Base-by-base conservation (phyloP, 768 basidiomycete species). In the Auricularia heimuer region DNA sequence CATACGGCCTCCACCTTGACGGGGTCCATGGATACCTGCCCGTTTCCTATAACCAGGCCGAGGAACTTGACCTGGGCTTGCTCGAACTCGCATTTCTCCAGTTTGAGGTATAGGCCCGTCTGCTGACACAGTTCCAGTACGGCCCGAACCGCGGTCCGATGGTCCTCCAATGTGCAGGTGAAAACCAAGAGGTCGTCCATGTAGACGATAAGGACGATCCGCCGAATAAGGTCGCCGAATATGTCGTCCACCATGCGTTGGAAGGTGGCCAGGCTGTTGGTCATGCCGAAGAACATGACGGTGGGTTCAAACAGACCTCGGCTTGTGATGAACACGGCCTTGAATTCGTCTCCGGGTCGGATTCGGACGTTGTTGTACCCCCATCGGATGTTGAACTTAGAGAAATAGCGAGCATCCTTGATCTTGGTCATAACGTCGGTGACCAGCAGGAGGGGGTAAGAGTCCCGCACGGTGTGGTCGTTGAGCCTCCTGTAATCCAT, bases 11-110 rank as follows among this genome's bases (percentile, higher is more conserved):
- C 54, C 33, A 83, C 67, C 69, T 83, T 84, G 7, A 64, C 67
- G 1, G 71, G 70, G 62, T 77, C 73, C 78, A 82, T 81, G 18
- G 45, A 37, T 45, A 81, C 67, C 29, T 72, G 70, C 7, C 72
- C 67, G 3, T 69, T 65, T 12, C 65, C 54, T 62, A 82, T 68
- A 47, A 81, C 67, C 65, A 75, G 77, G 3, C 81, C 78, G 0
- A 82, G 73, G 70, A 77, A 81, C 60, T 78, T 74, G 11, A 81
- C 75, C 16, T 72, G 65, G 4, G 70, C 39, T 7, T 69, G 66
- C 67, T 78, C 70, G 64, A 79, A 81, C 61, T 76, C 71, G 67
- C 77, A 79, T 66, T 80, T 80, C 61, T 77, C 72, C 0, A 71
- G 70, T 66, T 78, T 76, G 1, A 67, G 71, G 62, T 64, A 78